Conservation (phyloP, 345 rosid species). For the Excoecaria agallocha region DNA sequence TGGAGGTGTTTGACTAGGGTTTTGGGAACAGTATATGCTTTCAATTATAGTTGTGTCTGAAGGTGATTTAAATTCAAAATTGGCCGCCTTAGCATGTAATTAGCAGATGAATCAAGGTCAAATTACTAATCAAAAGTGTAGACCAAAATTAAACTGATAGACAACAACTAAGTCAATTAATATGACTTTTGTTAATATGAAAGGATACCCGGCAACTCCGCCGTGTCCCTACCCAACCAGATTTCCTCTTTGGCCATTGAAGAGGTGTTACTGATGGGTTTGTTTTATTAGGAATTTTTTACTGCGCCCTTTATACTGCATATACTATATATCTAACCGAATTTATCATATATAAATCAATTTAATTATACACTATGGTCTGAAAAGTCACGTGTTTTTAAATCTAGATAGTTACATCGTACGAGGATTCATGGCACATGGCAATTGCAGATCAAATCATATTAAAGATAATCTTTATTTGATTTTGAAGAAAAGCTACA, state of each 20-base stretch:
- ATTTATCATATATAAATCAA: too few relatives aligned
- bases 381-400: too few relatives aligned
- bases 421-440: not conserved
- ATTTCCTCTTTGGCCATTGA: not conserved
- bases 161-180: conserved; percentile 4
- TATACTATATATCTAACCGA: too few relatives aligned
- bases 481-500: not conserved
- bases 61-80: too few relatives aligned
- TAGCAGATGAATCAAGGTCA: not conserved
- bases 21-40: not conserved
- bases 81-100: too few relatives aligned
- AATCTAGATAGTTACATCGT: not conserved
- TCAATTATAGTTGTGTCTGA: too few relatives aligned
- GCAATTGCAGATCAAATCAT: not conserved
- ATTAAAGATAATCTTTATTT: not conserved
- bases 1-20: not conserved
- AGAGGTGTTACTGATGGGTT: not conserved
- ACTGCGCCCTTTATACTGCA: too few relatives aligned
- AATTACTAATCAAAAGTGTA: not conserved
- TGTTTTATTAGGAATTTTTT: not conserved
- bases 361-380: too few relatives aligned
- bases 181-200: conserved; percentile 5
- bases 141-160: conserved; percentile 1
- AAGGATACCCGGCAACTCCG: not conserved
- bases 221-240: not conserved